Percentiles rank a stretch among this genome's conserved stretches.
phyloP scores from a whole-genome alignment of 805 yeast species.

The Alloascoidea africana region DNA sequence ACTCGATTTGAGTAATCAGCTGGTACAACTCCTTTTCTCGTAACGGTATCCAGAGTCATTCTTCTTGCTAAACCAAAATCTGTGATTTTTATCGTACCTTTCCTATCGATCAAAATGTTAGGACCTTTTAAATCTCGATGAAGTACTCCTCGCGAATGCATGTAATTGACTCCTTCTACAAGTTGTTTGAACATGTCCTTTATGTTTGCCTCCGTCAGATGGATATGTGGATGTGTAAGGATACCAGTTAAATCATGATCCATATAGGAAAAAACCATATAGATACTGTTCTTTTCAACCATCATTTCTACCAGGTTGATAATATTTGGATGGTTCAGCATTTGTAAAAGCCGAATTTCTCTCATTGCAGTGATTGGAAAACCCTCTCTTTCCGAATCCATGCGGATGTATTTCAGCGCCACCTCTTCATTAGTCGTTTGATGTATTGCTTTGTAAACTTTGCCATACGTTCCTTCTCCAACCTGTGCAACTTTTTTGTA shows the following conservation, averaged over 20 bases:
- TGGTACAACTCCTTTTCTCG: too few relatives aligned
- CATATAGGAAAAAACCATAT: conserved; percentile 87
- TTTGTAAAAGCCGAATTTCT: conserved; percentile 75
- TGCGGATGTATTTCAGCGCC: conserved; percentile 75
- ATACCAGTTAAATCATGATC: conserved; percentile 89
- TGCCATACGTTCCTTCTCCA: conserved; percentile 98
- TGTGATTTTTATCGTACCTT: conserved; percentile 55
- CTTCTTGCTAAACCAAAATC: conserved; percentile 75
- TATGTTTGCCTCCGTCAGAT: conserved; percentile 44
- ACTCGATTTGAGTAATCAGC: conserved; percentile 91
- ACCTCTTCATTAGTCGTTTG: conserved; percentile 50
- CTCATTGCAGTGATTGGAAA: conserved; percentile 93
- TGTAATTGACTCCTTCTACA: conserved; percentile 50
- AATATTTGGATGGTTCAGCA: conserved; percentile 68
- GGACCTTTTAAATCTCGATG: conserved; percentile 80
- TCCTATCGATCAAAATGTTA: conserved; percentile 47
- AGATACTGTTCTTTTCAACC: conserved; percentile 60
- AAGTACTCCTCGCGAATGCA: conserved; percentile 52
- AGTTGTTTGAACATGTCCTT: conserved; percentile 54
- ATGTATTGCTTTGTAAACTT: conserved; percentile 81
- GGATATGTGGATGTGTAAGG: conserved; percentile 57
- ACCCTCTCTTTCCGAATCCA: conserved; percentile 86
- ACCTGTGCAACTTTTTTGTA: conserved; percentile 75
- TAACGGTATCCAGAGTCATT: conserved; percentile 24
- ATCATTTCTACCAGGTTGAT: conserved; percentile 80